Evolutionary conservation across 208 protist species (phyloP).

Genomic region (Acanthamoeba lenticulata): DNA sequence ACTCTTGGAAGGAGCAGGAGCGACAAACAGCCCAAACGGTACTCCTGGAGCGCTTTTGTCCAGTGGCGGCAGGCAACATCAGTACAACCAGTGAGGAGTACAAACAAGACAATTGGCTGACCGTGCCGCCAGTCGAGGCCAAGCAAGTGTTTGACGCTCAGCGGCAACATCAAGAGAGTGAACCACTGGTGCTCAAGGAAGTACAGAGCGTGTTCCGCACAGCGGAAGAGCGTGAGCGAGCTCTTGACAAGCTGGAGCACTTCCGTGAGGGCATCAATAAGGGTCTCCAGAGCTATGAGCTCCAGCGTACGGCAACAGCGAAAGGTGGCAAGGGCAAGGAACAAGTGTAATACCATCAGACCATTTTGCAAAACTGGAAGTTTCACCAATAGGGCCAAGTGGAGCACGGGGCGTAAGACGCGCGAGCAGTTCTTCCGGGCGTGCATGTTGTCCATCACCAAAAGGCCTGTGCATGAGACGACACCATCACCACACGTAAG

Average conservation of each 20-base stretch:
- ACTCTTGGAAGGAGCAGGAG: not conserved
- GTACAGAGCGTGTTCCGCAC: not conserved
- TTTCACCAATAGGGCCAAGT: no score
- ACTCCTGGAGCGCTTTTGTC: not conserved
- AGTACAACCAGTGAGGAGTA: not conserved
- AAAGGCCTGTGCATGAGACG: no score
- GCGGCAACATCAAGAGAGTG: not conserved
- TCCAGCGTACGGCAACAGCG: not conserved
- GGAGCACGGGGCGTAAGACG: no score
- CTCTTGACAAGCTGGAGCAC: not conserved
- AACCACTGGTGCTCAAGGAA: slow-evolving; percentile 46
- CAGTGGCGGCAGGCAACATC: not conserved
- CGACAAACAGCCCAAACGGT: not conserved
- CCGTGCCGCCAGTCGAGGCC: not conserved
- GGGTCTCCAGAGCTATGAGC: not conserved
- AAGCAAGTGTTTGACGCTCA: not conserved
- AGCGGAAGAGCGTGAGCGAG: not conserved
- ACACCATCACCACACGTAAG: no score
- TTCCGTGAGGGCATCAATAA: slow-evolving; percentile 33
- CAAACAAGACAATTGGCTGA: slow-evolving; percentile 25
- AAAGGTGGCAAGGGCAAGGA: not conserved
- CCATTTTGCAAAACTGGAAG: no score
- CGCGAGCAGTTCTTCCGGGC: no score
- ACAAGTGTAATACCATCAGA: not conserved
- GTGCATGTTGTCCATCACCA: no score